Conservation (phyloP, 225 moss, liverwort and hornwort species). For the Bryoerythrophyllum caledonicum region DNA sequence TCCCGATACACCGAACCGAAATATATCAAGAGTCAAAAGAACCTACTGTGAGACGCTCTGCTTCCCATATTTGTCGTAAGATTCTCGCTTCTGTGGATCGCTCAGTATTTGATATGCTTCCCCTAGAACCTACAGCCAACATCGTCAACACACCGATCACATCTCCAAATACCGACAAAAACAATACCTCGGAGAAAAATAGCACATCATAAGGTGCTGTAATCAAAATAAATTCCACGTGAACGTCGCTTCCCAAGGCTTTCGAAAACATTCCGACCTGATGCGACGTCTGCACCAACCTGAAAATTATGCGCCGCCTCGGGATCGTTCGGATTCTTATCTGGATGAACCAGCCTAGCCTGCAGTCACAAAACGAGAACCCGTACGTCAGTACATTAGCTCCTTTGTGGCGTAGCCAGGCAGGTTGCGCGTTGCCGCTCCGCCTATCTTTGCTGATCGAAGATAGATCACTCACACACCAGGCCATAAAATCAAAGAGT, state of each 20-base stretch:
- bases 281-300: slow-evolving; percentile 27
- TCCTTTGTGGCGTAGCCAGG: not conserved
- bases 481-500: not conserved
- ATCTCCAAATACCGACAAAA: not conserved
- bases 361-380: slow-evolving; percentile 11
- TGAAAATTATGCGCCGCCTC: slow-evolving; percentile 53
- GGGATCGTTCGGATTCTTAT: slow-evolving; percentile 53
- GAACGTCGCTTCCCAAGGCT: not conserved
- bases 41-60: slow-evolving; percentile 59
- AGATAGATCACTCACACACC: not conserved
- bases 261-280: not conserved
- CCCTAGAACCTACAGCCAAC: slow-evolving; percentile 62
- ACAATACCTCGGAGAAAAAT: not conserved
- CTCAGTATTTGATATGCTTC: slow-evolving; percentile 92
- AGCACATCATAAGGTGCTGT: not conserved
- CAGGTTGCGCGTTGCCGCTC: too few species aligned
- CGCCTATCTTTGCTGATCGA: not conserved
- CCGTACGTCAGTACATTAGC: not conserved
- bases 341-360: slow-evolving; percentile 50
- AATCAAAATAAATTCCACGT: not conserved
- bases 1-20: not conserved
- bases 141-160: not conserved
- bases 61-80: slow-evolving; percentile 72
- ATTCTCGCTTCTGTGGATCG: slow-evolving; percentile 67
- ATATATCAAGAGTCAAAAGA: slow-evolving; percentile 14